Conservation (phyloP, 257 asterid species). For the Verbena officinalis region DNA sequence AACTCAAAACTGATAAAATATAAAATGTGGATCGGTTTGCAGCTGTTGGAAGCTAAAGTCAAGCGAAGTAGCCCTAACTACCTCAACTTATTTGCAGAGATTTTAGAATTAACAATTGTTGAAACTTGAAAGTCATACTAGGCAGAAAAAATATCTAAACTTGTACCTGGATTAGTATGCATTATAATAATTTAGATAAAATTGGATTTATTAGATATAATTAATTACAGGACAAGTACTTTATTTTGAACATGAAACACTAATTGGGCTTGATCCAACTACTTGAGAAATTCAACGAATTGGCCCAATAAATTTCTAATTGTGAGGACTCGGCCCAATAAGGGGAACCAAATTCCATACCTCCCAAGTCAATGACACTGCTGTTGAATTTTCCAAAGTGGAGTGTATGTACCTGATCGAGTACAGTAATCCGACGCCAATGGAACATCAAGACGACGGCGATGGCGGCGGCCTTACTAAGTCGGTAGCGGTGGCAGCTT, state of each 20-base stretch:
- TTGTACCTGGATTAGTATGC: slow-evolving; percentile 15
- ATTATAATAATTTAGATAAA: neutral
- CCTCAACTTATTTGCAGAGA: slow-evolving; percentile 31
- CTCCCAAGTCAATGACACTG: slow-evolving; percentile 28
- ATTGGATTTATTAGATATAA: too few species aligned
- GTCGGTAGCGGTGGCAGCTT: slow-evolving; percentile 55
- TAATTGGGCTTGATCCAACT: neutral
- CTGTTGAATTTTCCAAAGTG: slow-evolving; percentile 11
- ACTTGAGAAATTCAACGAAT: slow-evolving; percentile 1
- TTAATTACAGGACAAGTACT: too few species aligned
- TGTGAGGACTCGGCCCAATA: slow-evolving; percentile 22
- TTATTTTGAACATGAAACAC: too few species aligned
- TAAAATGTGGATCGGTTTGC: neutral
- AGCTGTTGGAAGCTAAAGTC: slow-evolving; percentile 24
- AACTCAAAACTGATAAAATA: neutral
- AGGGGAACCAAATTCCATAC: neutral
- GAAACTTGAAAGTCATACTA: neutral
- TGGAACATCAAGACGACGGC: slow-evolving; percentile 45
- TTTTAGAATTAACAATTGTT: slow-evolving; percentile 9
- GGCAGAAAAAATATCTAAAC: slow-evolving; percentile 8
- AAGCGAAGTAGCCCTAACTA: slow-evolving; percentile 29
- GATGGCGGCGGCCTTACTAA: slow-evolving; percentile 45
- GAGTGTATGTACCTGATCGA: slow-evolving; percentile 4
- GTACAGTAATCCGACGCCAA: slow-evolving; percentile 33
- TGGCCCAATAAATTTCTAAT: neutral